phyloP scores from a whole-genome alignment of 176 grass and related monocot genomes.

The Calamus simplicifolius region DNA sequence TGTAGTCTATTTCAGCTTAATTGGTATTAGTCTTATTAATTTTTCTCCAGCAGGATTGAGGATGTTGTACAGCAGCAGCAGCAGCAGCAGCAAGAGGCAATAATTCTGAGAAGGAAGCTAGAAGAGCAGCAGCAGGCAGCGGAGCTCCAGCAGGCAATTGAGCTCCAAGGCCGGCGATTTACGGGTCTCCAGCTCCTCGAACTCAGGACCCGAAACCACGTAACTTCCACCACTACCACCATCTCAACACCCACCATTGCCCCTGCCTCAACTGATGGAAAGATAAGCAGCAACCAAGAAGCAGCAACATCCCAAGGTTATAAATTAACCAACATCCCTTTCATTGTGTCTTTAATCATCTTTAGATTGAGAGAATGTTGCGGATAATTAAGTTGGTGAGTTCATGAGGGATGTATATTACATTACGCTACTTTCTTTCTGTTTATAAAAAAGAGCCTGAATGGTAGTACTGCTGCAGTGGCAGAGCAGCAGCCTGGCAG shows the following conservation, averaged over 20 bases:
- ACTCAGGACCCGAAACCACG: slow-evolving; percentile 28
- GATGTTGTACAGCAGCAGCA: slow-evolving; percentile 34
- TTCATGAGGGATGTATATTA: no score
- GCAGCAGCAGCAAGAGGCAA: slow-evolving; percentile 31
- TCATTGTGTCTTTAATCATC: background rate
- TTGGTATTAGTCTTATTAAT: no score
- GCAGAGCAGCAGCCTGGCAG: no score
- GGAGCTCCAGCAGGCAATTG: slow-evolving; percentile 65
- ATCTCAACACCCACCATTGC: slow-evolving; percentile 6
- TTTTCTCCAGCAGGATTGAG: slow-evolving; percentile 26
- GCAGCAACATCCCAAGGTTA: slow-evolving; percentile 39
- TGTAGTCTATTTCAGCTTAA: no score
- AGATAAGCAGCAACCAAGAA: slow-evolving; percentile 18
- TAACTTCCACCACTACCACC: slow-evolving; percentile 18
- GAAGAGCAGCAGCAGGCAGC: slow-evolving; percentile 54
- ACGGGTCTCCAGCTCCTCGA: slow-evolving; percentile 53
- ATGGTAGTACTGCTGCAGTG: slow-evolving; percentile 6
- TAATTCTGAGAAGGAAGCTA: slow-evolving; percentile 58
- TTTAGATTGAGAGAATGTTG: no score
- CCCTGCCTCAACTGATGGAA: background rate
- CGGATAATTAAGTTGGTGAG: no score
- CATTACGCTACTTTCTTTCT: slow-evolving; percentile 1
- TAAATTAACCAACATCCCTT: background rate
- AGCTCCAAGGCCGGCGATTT: slow-evolving; percentile 50
- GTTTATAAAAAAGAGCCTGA: slow-evolving; percentile 39